Evolutionary conservation across 1,284 basidiomycete genomes (phyloP), one percentile per base, ranked within the genome.

Genomic region (Singerocomus inundabilis): DNA sequence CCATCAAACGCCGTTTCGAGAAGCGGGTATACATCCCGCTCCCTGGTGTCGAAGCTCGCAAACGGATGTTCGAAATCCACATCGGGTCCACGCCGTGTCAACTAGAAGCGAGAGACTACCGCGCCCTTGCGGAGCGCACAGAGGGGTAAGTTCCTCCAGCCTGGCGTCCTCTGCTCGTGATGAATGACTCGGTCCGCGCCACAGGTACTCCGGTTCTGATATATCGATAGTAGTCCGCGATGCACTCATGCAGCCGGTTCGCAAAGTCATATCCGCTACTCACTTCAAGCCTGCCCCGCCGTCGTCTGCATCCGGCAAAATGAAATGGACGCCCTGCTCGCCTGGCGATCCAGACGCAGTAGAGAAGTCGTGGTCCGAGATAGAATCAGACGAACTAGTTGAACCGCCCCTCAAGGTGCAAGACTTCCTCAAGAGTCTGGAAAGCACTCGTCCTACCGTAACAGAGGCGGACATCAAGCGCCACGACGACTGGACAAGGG

Each of bases 21-120:
- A 98, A 98, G 73, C 85, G 96, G 53, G 96, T 99, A 75, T 96
- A 98, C 68, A 99, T 99, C 53, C 97, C 96, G 31, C 84, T 99
- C 29, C 97, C 96, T 12, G 94, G 95, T 6, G 78, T 88, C 4
- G 93, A 96, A 56, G 96, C 96, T n/a, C 81, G 96, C 48, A 82
- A 87, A 67, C 84, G 84, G 35, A 98, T 99, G 92, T 99, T 99
- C 66, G 90, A 98, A 74, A 83, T 99, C 47, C 96, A 99, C 64
- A 83, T 99, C 40, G 97, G 97, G 5, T 78, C 84, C 21, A 99
- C 96, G 4, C 96, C 96, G 15, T 95, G 93, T 68, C 78, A 89
- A 56, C 80, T 99, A 7, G 73, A 80, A 8, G 75, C 78, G 44
- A 82, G 88, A 61, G 95, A 99, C 63, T 96, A 90, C 66, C 84